Base-by-base conservation (phyloP, 345 rosid genomes). In the Reutealis trisperma region DNA sequence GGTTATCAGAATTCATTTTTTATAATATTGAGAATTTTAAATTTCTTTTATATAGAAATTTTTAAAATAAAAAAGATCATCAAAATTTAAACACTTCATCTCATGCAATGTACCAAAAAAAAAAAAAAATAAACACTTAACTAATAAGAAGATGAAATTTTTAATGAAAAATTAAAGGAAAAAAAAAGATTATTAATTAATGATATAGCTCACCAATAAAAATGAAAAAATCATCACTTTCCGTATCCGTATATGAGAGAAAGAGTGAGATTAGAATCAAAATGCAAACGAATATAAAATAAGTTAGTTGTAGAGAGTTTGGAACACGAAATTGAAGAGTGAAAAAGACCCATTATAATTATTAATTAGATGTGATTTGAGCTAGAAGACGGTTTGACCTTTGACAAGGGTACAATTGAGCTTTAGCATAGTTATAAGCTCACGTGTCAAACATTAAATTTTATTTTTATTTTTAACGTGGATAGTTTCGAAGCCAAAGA, bases 251-350 rank as follows among this genome's bases (percentile, higher is more conserved):
- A 37, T 37, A 37, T 61, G 70, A 25, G 11, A 59, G 16, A 3
- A 11, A 41, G 52, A 27, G n/a, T n/a, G 24, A 54, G 18, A 61
- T 2, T 4, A 47, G 37, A 14, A 41, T 57, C 32, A 75, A 72
- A 41, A 3, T 15, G 47, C 52, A 59, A 42, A 79, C 16, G 79
- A 81, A 49, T 83, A 79, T 67, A 70, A 83, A 77, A 83, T 44
- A 52, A 83, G 57, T 83, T 81, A 83, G 85, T 81, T 77, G 82
- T 63, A 67, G 77, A 67, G 67, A 14, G 79, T 16, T 8, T 67
- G 19, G 44, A 37, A 81, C 78, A 86, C 83, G 83, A 79, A 81
- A 83, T 77, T 72, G n/a, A n/a, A n/a, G n/a, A 16, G 21, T n/a
- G 68, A 76, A 76, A 42, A 68, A 25, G 64, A 73, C 69, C 3